Percentiles rank a stretch among this genome's conserved stretches.
Conservation (phyloP, 768 basidiomycete species). For the Tulasnella sp. region DNA sequence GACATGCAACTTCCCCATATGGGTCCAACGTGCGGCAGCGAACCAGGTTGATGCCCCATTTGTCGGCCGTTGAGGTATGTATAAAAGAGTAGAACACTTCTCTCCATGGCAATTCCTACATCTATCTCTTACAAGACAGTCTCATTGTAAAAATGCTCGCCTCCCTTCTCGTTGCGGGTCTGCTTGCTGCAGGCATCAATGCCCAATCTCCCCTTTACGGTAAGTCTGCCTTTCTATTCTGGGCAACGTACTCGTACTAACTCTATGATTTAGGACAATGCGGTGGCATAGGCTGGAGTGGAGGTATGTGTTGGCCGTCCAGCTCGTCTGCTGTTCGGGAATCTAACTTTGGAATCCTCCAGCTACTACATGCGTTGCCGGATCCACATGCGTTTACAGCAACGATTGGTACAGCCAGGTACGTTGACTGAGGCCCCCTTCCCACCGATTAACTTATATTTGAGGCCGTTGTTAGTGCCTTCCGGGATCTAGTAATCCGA, state of each 20-base stretch:
- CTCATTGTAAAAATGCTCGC: background rate
- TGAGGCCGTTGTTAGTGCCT: background rate
- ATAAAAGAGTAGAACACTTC: background rate
- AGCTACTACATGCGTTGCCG: slow-evolving; percentile 9
- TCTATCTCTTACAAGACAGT: background rate
- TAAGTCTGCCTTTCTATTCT: background rate
- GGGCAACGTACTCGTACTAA: background rate
- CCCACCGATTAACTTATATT: background rate
- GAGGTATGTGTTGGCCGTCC: background rate
- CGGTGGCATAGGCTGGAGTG: background rate
- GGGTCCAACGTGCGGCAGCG: background rate
- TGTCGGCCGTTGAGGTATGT: background rate
- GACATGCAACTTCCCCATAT: background rate
- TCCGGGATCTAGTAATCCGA: background rate
- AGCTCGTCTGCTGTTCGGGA: background rate
- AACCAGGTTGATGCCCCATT: background rate
- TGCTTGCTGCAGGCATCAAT: background rate
- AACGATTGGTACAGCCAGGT: slow-evolving; percentile 15
- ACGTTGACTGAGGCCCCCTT: background rate
- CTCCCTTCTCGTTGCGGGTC: background rate
- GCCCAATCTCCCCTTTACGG: background rate
- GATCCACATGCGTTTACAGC: slow-evolving; percentile 2
- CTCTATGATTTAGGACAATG: background rate
- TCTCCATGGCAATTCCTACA: background rate
- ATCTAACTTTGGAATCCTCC: background rate